Evolutionary conservation across 2,329 filamentous ascomycete genomes (phyloP).

Genomic region (Paraconiothyrium brasiliense): DNA sequence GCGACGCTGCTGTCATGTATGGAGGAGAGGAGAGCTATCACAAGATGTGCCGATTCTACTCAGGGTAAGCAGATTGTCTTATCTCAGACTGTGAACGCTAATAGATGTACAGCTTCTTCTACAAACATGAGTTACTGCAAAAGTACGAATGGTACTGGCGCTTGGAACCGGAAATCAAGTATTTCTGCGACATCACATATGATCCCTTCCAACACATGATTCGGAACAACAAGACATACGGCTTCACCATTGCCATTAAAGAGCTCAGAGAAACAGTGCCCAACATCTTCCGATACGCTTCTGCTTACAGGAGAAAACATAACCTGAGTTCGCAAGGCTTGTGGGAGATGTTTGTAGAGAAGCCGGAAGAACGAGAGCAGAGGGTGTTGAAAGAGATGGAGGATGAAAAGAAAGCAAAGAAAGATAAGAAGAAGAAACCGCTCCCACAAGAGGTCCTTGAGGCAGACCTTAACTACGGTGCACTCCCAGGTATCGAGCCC

Average conservation of each 20-base stretch:
- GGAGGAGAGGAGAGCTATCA: slow-evolving; percentile 99
- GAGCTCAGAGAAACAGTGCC: slow-evolving; percentile 97
- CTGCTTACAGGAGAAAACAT: slow-evolving; percentile 92
- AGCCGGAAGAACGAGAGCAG: slow-evolving; percentile 66
- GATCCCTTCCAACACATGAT: slow-evolving; percentile 98
- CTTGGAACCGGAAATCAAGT: slow-evolving; percentile 98
- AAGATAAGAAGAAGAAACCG: slow-evolving; percentile 72
- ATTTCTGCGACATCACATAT: slow-evolving; percentile 99
- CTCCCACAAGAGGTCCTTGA: slow-evolving; percentile 84
- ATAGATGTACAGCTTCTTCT: slow-evolving; percentile 76
- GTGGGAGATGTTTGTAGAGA: slow-evolving; percentile 98
- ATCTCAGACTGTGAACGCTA: slow-evolving; percentile 15
- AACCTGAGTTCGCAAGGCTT: slow-evolving; percentile 90
- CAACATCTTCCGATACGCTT: slow-evolving; percentile 99
- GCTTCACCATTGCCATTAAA: slow-evolving; percentile 98
- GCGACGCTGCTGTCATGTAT: slow-evolving; percentile 98
- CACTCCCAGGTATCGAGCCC: slow-evolving; percentile 82
- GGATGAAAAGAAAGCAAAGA: slow-evolving; percentile 67
- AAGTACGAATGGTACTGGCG: slow-evolving; percentile 99
- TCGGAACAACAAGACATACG: slow-evolving; percentile 94
- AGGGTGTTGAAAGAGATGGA: slow-evolving; percentile 52
- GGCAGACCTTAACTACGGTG: slow-evolving; percentile 74
- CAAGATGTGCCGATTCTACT: slow-evolving; percentile 99
- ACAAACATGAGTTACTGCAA: slow-evolving; percentile 90
- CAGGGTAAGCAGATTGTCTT: slow-evolving; percentile 70